These are phyloP conservation scores for Phytophthora megakarya DNA, from an alignment of 352 stramenopile genomes.

Conservation along the genomic window DNA sequence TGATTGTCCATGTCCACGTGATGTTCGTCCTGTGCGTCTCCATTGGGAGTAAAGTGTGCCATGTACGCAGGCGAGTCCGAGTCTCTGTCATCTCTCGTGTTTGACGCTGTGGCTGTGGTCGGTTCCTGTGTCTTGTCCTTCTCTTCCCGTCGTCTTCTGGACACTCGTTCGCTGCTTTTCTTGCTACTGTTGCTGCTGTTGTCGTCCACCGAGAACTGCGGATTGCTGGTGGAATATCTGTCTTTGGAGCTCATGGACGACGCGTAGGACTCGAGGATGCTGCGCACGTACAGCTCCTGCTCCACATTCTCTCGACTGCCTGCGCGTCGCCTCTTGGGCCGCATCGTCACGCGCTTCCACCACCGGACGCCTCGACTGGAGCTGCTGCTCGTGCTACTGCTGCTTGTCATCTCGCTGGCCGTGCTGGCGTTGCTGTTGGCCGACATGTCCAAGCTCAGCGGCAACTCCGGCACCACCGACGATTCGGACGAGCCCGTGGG, in stretches of 20 bases:
- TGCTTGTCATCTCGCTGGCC: conserved; percentile 31
- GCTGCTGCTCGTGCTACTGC: conserved; percentile 16
- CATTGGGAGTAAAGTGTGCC: conserved; percentile 37
- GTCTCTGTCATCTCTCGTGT: conserved; percentile 15
- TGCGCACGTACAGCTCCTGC: conserved; percentile 75
- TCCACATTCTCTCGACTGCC: conserved; percentile 35
- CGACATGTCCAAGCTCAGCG: conserved; percentile 20
- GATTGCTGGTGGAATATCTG: conserved; percentile 44
- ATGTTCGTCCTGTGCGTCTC: conserved; percentile 28
- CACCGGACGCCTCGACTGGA: conserved; percentile 31
- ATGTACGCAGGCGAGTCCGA: conserved; percentile 26
- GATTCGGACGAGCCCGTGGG: conserved; percentile 30
- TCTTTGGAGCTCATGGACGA: conserved; percentile 67
- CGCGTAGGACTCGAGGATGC: conserved; percentile 76
- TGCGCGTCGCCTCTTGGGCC: conserved; percentile 29
- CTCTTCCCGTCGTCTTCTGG: conserved; percentile 14
- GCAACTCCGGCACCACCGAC: conserved; percentile 31
- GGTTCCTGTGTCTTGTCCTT: conserved; percentile 8
- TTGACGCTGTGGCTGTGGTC: conserved; percentile 3
- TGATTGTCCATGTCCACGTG: conserved; percentile 30
- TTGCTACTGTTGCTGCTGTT: conserved; percentile 24
- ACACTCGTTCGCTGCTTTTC: conserved; percentile 12
- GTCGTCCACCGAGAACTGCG: conserved; percentile 31
- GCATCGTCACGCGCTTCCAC: conserved; percentile 48
- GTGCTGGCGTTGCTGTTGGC: conserved; percentile 31